Percentiles rank a stretch among this genome's conserved stretches.
Evolutionary conservation across 2,329 filamentous ascomycete species (phyloP).

Genomic region (Massarina eburnea): DNA sequence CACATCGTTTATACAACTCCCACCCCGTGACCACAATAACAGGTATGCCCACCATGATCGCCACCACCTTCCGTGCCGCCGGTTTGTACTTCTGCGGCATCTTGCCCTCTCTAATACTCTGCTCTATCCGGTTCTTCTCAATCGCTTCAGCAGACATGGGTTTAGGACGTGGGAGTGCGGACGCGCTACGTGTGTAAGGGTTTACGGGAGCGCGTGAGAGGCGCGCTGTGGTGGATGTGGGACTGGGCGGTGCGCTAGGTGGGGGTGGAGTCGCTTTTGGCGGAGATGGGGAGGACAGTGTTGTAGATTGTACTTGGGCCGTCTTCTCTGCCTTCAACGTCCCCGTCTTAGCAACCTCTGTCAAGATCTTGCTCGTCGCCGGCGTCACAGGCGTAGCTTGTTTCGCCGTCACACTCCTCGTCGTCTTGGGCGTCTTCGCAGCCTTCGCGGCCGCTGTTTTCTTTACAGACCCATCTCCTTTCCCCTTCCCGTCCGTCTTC

Average conservation of each 20-base stretch:
- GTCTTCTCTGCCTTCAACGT: conserved; percentile 15
- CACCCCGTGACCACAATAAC: conserved; percentile 36
- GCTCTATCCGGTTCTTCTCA: conserved; percentile 5
- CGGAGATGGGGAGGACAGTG: conserved; percentile 1
- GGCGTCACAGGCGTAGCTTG: conserved; percentile 31
- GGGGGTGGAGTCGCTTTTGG: conserved; percentile 5
- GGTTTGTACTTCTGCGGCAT: conserved; percentile 37
- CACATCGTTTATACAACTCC: conserved; percentile 32
- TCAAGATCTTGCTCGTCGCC: conserved; percentile 33
- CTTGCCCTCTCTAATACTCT: conserved; percentile 17
- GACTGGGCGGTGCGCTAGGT: conserved; percentile 1
- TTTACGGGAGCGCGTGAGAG: conserved; percentile 21
- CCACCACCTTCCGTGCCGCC: conserved; percentile 31
- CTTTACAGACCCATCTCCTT: conserved; percentile 13
- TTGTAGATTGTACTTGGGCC: background rate
- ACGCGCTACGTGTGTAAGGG: conserved; percentile 7
- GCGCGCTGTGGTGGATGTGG: conserved; percentile 24
- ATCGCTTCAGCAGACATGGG: conserved; percentile 3
- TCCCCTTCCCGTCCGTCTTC: conserved; percentile 25
- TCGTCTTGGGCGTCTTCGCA: conserved; percentile 13
- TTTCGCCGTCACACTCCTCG: conserved; percentile 8
- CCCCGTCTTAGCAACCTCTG: conserved; percentile 28
- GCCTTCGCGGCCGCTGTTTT: background rate
- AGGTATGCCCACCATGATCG: conserved; percentile 40
- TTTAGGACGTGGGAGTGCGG: conserved; percentile 6